These are phyloP conservation scores for Cladosporium austrohemisphaericum DNA, from an alignment of 2,329 filamentous ascomycete genomes.

Conservation along the genomic window DNA sequence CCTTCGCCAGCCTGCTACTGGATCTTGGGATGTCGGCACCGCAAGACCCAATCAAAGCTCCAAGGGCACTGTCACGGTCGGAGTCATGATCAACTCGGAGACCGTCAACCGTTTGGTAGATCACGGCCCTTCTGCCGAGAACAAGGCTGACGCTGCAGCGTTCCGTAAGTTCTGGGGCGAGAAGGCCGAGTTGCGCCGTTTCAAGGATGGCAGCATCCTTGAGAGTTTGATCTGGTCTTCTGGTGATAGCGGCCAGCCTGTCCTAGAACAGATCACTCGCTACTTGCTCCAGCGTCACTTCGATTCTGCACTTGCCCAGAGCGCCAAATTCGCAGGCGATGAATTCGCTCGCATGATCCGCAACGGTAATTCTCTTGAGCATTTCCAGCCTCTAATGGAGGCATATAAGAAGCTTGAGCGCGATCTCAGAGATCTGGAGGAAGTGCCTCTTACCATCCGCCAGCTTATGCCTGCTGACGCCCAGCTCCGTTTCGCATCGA, in stretches of 20 bases:
- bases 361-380: constrained; percentile 36
- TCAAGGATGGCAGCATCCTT: constrained; percentile 89
- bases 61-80: constrained; percentile 53
- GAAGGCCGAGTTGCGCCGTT: constrained; percentile 85
- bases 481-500: constrained; percentile 69
- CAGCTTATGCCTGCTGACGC: constrained; percentile 72
- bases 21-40: constrained; percentile 37
- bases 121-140: constrained; percentile 79
- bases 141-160: constrained; percentile 72
- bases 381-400: constrained; percentile 66
- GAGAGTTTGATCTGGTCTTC: constrained; percentile 83
- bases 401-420: constrained; percentile 71
- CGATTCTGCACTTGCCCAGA: constrained; percentile 50
- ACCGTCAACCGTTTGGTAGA: constrained; percentile 76
- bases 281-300: constrained; percentile 71
- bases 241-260: constrained; percentile 56
- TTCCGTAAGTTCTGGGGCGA: constrained; percentile 95
- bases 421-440: constrained; percentile 72
- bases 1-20: constrained; percentile 19
- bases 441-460: constrained; percentile 80
- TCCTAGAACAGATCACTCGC: constrained; percentile 74
- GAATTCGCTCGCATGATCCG: constrained; percentile 45
- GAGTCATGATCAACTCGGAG: constrained; percentile 67
- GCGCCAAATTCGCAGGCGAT: constrained; percentile 44
- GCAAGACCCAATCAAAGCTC: constrained; percentile 20